phyloP scores from a whole-genome alignment of 768 basidiomycete species.

The Sutorius australiensis region DNA sequence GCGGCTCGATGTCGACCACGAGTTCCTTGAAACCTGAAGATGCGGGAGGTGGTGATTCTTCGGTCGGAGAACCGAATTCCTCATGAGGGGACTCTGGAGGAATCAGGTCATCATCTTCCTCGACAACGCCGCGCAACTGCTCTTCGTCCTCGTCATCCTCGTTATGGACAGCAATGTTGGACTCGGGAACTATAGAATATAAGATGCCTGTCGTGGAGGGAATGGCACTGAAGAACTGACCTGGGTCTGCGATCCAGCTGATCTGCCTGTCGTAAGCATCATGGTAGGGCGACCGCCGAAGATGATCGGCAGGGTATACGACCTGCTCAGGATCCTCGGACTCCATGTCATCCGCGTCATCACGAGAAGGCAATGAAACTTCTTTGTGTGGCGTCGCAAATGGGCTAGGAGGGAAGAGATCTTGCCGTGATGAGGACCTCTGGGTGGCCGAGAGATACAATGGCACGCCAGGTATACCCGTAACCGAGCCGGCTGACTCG shows the following conservation, averaged over 20 bases:
- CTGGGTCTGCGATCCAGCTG: slow-evolving; percentile 75
- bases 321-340: slow-evolving; percentile 53
- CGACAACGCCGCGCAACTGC: slow-evolving; percentile 32
- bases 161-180: slow-evolving; percentile 61
- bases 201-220: slow-evolving; percentile 7
- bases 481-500: slow-evolving; percentile 42
- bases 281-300: slow-evolving; percentile 49
- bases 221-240: slow-evolving; percentile 37
- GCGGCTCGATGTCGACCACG: slow-evolving; percentile 60
- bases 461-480: slow-evolving; percentile 45
- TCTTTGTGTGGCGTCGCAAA: slow-evolving; percentile 72
- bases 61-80: slow-evolving; percentile 44
- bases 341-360: slow-evolving; percentile 50
- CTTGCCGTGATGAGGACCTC: slow-evolving; percentile 50
- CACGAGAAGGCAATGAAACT: slow-evolving; percentile 41
- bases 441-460: slow-evolving; percentile 42
- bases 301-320: slow-evolving; percentile 56
- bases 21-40: slow-evolving; percentile 61
- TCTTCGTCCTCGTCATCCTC: slow-evolving; percentile 45
- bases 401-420: slow-evolving; percentile 63
- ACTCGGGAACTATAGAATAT: slow-evolving; percentile 47
- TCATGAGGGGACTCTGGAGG: slow-evolving; percentile 51
- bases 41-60: slow-evolving; percentile 50
- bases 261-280: slow-evolving; percentile 52
- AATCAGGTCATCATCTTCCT: slow-evolving; percentile 47